Evolutionary conservation across 768 basidiomycete species (phyloP).

Genomic region (Mycena maculata): DNA sequence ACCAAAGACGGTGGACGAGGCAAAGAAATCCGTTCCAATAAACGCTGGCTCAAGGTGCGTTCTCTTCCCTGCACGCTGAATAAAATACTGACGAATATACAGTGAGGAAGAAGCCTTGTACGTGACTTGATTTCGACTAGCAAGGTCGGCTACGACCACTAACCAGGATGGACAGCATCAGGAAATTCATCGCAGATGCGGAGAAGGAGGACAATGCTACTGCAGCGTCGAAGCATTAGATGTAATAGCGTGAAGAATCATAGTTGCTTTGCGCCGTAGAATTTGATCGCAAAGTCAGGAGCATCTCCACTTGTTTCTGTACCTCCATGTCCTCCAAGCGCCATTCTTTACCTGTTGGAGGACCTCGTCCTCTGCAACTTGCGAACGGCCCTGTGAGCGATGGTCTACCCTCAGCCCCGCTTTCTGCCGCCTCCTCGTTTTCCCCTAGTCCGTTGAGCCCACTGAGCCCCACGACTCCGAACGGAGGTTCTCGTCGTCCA

Average conservation of each 20-base stretch:
- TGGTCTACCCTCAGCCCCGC: conserved; percentile 34
- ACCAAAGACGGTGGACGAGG: conserved; percentile 62
- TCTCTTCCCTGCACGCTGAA: background rate
- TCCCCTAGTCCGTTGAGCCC: conserved; percentile 35
- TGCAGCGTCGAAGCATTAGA: conserved; percentile 58
- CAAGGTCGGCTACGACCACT: conserved; percentile 50
- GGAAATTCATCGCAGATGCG: conserved; percentile 83
- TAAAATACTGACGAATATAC: conserved; percentile 34
- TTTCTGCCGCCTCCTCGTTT: conserved; percentile 31
- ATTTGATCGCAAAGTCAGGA: conserved; percentile 19
- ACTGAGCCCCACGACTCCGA: conserved; percentile 26
- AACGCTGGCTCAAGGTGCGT: conserved; percentile 78
- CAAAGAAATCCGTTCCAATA: conserved; percentile 72
- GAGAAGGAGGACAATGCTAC: conserved; percentile 72
- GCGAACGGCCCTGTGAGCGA: conserved; percentile 48
- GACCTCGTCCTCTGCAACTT: conserved; percentile 62
- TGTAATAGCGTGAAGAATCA: conserved; percentile 9
- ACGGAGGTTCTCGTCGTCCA: conserved; percentile 50
- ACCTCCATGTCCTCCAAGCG: conserved; percentile 40
- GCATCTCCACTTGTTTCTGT: conserved; percentile 10
- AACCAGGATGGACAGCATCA: conserved; percentile 73
- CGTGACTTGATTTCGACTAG: conserved; percentile 45
- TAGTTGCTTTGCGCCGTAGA: conserved; percentile 19
- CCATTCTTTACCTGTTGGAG: conserved; percentile 48
- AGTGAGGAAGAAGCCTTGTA: conserved; percentile 92